phyloP scores from a whole-genome alignment of 2,329 filamentous ascomycete genomes.

The Pseudogymnoascus sp. region DNA sequence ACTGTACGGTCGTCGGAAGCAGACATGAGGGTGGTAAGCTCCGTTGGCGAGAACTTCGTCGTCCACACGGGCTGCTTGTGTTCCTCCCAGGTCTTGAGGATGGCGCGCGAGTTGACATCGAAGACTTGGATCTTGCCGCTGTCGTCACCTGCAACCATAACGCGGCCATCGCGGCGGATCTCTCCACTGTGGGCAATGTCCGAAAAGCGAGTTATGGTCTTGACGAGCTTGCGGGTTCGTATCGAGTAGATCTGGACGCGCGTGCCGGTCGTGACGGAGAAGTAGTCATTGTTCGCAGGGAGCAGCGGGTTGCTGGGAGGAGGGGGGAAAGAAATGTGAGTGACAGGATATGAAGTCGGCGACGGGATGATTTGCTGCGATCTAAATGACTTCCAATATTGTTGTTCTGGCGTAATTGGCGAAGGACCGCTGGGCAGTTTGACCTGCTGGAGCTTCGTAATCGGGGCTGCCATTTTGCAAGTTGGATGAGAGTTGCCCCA shows the following conservation, averaged over 20 bases:
- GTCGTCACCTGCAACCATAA: slow-evolving; percentile 87
- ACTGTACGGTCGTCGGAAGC: slow-evolving; percentile 90
- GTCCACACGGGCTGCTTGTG: slow-evolving; percentile 93
- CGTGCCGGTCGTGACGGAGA: slow-evolving; percentile 90
- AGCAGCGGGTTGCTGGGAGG: slow-evolving; percentile 34
- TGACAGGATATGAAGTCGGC: slow-evolving; percentile 81
- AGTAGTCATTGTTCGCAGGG: slow-evolving; percentile 55
- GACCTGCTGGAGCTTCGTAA: slow-evolving; percentile 43
- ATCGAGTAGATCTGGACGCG: slow-evolving; percentile 91
- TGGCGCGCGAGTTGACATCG: slow-evolving; percentile 79
- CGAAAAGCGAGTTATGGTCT: slow-evolving; percentile 90
- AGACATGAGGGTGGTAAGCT: slow-evolving; percentile 79
- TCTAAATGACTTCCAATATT: slow-evolving; percentile 94
- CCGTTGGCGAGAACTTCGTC: slow-evolving; percentile 83
- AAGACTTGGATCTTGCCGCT: slow-evolving; percentile 91
- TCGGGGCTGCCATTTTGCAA: slow-evolving; percentile 24
- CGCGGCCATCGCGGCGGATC: slow-evolving; percentile 77
- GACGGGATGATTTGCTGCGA: slow-evolving; percentile 85
- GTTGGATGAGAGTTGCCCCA: neutral
- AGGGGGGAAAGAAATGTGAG: slow-evolving; percentile 71
- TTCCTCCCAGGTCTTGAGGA: slow-evolving; percentile 89
- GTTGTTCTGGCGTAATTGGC: slow-evolving; percentile 81
- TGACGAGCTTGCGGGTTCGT: slow-evolving; percentile 81
- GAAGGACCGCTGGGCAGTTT: slow-evolving; percentile 78
- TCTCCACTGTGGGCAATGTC: slow-evolving; percentile 86